Evolutionary conservation across 768 basidiomycete genomes (phyloP), one percentile per base, ranked within the genome.

Genomic region (Pisolithus albus): DNA sequence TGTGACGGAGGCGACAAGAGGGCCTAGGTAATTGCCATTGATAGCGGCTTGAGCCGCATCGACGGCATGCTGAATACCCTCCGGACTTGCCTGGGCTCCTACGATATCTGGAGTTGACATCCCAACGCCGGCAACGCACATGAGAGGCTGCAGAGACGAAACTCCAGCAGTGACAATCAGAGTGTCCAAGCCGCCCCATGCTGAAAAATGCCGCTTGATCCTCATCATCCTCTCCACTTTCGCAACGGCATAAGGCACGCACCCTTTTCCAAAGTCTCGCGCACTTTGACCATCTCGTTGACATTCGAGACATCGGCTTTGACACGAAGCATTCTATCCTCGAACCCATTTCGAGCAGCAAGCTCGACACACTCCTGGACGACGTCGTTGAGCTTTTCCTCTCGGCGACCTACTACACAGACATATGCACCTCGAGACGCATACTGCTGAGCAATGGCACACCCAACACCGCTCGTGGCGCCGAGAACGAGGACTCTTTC

Each of bases 401-500:
- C 66, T 50, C 88, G 71, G 28, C 92, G 74, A 1, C 86, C 89
- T 7, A 91, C 83, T 13, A 93, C 60, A 60, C 86, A 92, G 7
- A 87, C 77, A 47, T 72, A 72, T 7, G 88, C 88, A 7, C 91
- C 91, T n/a, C 88, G 74, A 49, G 71, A 63, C 5, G 87, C 83
- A 58, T 94, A 94, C 55, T 76, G 70, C 11, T 75, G 70, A 1
- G 90, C 89, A 41, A 94, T 70, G 4, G 77, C 72, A 40, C 78
- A 75, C 1, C 93, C 93, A 23, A 95, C 82, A 0, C 93, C 93
- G 44, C 84, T 84, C 1, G 88, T 86, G 1, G 86, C 90, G 5
- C 93, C 93, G 6, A 96, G 65, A 45, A 96, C 72, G 2, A 96
- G 64, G 6, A 93, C 85, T 0, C 89, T 80, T 62, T 95, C 92